Conservation (phyloP, 345 rosid species). For the Salix suchowensis region DNA sequence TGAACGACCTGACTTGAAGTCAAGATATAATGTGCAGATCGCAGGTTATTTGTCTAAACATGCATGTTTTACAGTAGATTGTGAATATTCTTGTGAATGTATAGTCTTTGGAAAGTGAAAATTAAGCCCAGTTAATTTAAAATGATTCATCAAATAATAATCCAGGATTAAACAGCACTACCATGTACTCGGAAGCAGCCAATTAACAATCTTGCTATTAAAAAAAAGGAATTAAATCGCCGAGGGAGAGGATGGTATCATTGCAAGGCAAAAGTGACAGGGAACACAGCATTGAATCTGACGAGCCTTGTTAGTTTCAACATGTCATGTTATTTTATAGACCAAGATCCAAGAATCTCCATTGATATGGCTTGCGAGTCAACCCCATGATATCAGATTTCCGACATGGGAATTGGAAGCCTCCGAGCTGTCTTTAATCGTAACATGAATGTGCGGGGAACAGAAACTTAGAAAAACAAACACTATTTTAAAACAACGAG, state of each 20-base stretch:
- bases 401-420: conserved; percentile 18
- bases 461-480: conserved; percentile 1
- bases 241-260: background rate
- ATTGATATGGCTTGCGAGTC: conserved; percentile 1
- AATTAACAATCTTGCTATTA: too few relatives aligned
- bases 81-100: too few relatives aligned
- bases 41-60: too few relatives aligned
- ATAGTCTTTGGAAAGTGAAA: too few relatives aligned
- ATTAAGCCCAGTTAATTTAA: too few relatives aligned
- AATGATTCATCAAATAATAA: too few relatives aligned
- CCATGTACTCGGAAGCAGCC: too few relatives aligned
- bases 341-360: conserved; percentile 30
- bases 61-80: too few relatives aligned
- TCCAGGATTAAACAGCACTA: too few relatives aligned
- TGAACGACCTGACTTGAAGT: too few relatives aligned
- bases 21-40: too few relatives aligned
- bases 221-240: background rate
- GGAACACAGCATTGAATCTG: conserved; percentile 15
- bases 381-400: conserved; percentile 11
- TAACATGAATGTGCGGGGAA: background rate
- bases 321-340: conserved; percentile 2
- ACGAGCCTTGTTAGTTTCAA: background rate
- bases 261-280: background rate
- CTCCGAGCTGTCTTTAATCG: conserved; percentile 7
- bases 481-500: background rate